Evolutionary conservation across 257 asterid species (phyloP), one percentile per base, ranked within the genome.

Genomic region (Fraxinus americana): DNA sequence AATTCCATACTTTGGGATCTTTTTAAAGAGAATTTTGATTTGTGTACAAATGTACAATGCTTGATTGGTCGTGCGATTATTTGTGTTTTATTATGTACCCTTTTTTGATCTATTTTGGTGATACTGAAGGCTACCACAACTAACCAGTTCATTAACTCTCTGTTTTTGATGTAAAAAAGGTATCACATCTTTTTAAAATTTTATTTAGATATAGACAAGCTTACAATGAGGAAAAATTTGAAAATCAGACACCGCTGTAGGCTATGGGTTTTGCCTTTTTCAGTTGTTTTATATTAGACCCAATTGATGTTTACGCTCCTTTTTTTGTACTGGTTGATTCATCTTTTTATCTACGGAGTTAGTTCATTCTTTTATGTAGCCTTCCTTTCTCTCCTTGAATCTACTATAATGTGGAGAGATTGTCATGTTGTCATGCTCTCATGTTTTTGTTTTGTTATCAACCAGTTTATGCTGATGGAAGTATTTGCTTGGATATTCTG

Each of bases 391-490:
- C 54, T 45, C 16, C 72, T 32, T 41, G 35, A 38, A 23, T 65
- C 27, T 9, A 68, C 21, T 36, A 10, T 21, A 43, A 39, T 48
- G 30, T 70, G 38, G 29, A 54, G 61, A 48, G 25, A 71, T 34
- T 35, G 23, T 38, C 4, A 32, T 74, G 75, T 71, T 50, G 67
- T 19, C 72, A 12, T 72, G 63, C 66, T 73, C 13, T 65, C 48
- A 32, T 63, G 66, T 71, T 45, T 78, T 57, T 3, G 27, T 25
- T 70, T 69, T 81, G 32, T 39, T 30, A 43, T 73, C 80, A 63
- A 57, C 74, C 89, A 93, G 98, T 93, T 85, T 93, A 93, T 85
- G 98, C 98, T 35, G 98, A 90, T 83, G 98, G 98, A 77, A 93
- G 97, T 82, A 91, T 93, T 77, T 93, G 97, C 89, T 78, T 93